phyloP scores from a whole-genome alignment of 495 filamentous ascomycete genomes.

The Annulohypoxylon bovei region DNA sequence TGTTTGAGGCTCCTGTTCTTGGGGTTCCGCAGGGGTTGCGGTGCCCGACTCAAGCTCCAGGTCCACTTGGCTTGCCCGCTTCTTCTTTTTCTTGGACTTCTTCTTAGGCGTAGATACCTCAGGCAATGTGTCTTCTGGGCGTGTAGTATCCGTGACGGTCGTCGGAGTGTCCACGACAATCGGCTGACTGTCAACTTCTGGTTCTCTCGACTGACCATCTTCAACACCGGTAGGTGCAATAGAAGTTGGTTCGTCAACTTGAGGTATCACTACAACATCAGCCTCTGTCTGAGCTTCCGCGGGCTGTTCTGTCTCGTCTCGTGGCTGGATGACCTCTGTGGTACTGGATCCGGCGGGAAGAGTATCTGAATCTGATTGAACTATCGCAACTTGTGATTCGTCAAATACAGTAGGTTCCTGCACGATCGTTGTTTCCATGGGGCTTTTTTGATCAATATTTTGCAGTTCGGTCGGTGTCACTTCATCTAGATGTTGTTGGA shows the following conservation, averaged over 20 bases:
- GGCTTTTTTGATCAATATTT: background rate
- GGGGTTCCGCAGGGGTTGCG: constrained; percentile 26
- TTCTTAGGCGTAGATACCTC: constrained; percentile 20
- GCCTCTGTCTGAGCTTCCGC: constrained; percentile 4
- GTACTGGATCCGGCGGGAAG: constrained; percentile 1
- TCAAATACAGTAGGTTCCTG: background rate
- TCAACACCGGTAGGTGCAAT: constrained; percentile 2
- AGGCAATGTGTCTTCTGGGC: constrained; percentile 18
- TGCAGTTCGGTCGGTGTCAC: constrained; percentile 7
- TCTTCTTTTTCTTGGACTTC: constrained; percentile 41
- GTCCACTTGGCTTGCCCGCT: constrained; percentile 30
- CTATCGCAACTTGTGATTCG: constrained; percentile 6
- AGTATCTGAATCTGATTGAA: constrained; percentile 6
- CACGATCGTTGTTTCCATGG: constrained; percentile 4
- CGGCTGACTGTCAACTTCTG: constrained; percentile 25
- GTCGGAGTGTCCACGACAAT: constrained; percentile 22
- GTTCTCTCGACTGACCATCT: constrained; percentile 22
- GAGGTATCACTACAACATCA: background rate
- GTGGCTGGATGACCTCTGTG: background rate
- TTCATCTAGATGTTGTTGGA: background rate
- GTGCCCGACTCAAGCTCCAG: constrained; percentile 21
- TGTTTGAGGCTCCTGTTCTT: constrained; percentile 26
- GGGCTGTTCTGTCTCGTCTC: background rate
- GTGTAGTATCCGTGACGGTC: background rate
- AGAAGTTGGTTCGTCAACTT: constrained; percentile 18